These are phyloP conservation scores for Nemania sp. DNA, from an alignment of 2,329 filamentous ascomycete species.

Conservation along the genomic window DNA sequence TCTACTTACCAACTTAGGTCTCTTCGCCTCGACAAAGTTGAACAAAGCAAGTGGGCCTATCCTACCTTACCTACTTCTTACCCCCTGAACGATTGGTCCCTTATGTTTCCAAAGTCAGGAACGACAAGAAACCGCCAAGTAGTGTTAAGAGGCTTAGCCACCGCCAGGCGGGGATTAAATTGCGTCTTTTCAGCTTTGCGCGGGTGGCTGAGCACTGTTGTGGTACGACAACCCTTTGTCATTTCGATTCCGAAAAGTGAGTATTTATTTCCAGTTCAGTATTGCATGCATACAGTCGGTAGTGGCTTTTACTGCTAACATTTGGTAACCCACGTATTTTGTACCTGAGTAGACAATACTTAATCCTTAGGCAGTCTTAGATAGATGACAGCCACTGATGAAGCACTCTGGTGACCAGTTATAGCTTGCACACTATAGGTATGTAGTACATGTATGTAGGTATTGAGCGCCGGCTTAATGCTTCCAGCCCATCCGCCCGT, in stretches of 20 bases:
- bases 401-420: too few relatives aligned
- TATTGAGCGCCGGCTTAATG: not conserved
- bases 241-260: too few relatives aligned
- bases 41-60: slow-evolving; percentile 2
- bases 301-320: too few relatives aligned
- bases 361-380: too few relatives aligned
- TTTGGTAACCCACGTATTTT: too few relatives aligned
- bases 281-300: too few relatives aligned
- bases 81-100: slow-evolving; percentile 4
- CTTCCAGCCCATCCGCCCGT: not conserved
- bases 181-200: slow-evolving; percentile 18
- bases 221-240: slow-evolving; percentile 1
- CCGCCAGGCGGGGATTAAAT: slow-evolving; percentile 16
- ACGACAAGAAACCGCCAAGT: slow-evolving; percentile 14
- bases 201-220: slow-evolving; percentile 20
- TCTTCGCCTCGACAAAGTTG: not conserved
- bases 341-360: too few relatives aligned
- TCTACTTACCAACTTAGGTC: too few relatives aligned
- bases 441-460: too few relatives aligned
- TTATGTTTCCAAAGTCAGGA: not conserved
- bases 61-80: too few relatives aligned
- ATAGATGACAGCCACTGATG: too few relatives aligned
- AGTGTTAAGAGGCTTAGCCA: not conserved
- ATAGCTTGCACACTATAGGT: too few relatives aligned
- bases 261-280: not conserved